These are phyloP conservation scores for Gamarada debralockiae DNA, from an alignment of 495 filamentous ascomycete species.

Conservation along the genomic window DNA sequence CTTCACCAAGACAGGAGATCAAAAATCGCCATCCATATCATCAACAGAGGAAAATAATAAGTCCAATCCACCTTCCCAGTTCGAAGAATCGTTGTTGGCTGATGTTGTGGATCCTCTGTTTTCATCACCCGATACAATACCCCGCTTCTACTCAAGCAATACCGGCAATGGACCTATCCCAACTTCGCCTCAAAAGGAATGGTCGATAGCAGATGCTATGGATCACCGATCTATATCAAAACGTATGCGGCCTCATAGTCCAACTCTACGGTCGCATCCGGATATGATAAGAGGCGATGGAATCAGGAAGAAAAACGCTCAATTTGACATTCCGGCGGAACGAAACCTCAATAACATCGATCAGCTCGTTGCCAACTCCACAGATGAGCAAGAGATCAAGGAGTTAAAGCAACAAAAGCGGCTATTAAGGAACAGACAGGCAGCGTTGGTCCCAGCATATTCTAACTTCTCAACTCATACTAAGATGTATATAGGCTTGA, in stretches of 20 bases:
- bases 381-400: slow-evolving; percentile 92
- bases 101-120: no score
- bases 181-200: slow-evolving; percentile 51
- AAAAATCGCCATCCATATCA: no score
- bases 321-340: slow-evolving; percentile 95
- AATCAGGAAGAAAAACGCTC: slow-evolving; percentile 98
- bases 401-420: slow-evolving; percentile 98
- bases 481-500: slow-evolving; percentile 64
- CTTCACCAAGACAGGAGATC: no score
- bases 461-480: slow-evolving; percentile 29
- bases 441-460: slow-evolving; percentile 65
- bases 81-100: no score
- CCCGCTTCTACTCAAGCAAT: slow-evolving; percentile 46
- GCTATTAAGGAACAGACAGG: slow-evolving; percentile 88
- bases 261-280: slow-evolving; percentile 73
- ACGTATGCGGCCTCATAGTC: slow-evolving; percentile 65
- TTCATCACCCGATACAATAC: no score
- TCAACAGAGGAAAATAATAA: no score
- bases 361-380: slow-evolving; percentile 80
- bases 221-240: slow-evolving; percentile 63
- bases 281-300: slow-evolving; percentile 79
- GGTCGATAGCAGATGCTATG: slow-evolving; percentile 47
- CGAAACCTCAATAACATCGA: slow-evolving; percentile 94
- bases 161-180: slow-evolving; percentile 40
- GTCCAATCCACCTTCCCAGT: no score